These are phyloP conservation scores for Coemansia sp. DNA, from an alignment of 192 early-diverging fungal genomes.

Conservation along the genomic window DNA sequence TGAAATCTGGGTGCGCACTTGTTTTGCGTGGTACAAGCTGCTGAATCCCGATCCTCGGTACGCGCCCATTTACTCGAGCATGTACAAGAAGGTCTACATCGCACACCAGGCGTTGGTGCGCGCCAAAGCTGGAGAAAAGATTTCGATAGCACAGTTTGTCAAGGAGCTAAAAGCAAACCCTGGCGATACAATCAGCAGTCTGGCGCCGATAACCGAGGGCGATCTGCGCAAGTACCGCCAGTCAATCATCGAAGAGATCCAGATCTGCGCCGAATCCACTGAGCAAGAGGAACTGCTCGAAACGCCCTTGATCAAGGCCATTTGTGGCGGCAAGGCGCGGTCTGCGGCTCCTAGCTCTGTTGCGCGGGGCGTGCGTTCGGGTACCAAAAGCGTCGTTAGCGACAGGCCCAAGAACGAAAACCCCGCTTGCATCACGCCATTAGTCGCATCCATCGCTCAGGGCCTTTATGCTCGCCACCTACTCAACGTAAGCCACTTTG, in stretches of 20 bases:
- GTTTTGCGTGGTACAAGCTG: conserved; percentile 57
- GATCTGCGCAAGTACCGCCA: conserved; percentile 42
- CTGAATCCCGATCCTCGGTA: conserved; percentile 41
- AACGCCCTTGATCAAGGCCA: conserved; percentile 31
- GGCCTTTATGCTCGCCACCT: conserved; percentile 52
- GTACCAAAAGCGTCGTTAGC: conserved; percentile 5
- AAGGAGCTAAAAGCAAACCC: conserved; percentile 25
- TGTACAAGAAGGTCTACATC: conserved; percentile 48
- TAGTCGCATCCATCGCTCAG: conserved; percentile 50
- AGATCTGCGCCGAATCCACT: conserved; percentile 31
- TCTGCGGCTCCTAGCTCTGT: conserved; percentile 6
- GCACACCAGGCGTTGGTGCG: conserved; percentile 41
- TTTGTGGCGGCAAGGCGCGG: conserved; percentile 28
- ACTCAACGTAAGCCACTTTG: conserved; percentile 36
- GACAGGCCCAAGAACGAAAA: conserved; percentile 48
- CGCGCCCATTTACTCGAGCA: conserved; percentile 24
- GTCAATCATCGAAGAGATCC: conserved; percentile 41
- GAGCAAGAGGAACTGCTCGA: conserved; percentile 27
- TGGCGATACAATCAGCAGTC: conserved; percentile 18
- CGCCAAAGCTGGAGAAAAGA: conserved; percentile 9
- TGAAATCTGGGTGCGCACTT: conserved; percentile 53
- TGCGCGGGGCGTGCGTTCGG: conserved; percentile 10
- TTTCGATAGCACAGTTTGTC: conserved; percentile 26
- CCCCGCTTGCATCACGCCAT: conserved; percentile 49
- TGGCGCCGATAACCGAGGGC: conserved; percentile 29